These are phyloP conservation scores for Eustoma russellianum DNA, from an alignment of 257 asterid genomes.

Conservation along the genomic window DNA sequence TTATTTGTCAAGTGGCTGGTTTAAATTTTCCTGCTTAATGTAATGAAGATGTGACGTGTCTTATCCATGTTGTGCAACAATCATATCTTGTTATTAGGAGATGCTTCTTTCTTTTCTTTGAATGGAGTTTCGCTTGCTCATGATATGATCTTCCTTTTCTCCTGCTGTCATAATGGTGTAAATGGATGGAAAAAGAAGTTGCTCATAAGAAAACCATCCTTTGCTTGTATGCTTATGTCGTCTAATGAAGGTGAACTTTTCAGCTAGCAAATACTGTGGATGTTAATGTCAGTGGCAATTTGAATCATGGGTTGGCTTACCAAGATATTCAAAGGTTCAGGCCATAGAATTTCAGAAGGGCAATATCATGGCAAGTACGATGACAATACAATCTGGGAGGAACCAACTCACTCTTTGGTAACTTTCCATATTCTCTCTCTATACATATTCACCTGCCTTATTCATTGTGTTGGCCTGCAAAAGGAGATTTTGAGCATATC, in stretches of 20 bases:
- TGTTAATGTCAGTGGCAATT: slow-evolving; percentile 16
- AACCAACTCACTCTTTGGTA: slow-evolving; percentile 54
- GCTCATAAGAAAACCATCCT: not conserved
- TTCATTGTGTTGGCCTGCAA: not conserved
- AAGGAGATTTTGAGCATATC: not conserved
- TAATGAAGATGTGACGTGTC: no score
- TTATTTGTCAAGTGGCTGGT: no score
- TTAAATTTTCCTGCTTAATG: no score
- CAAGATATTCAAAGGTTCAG: slow-evolving; percentile 72
- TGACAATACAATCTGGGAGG: slow-evolving; percentile 54
- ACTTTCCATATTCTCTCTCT: slow-evolving; percentile 5
- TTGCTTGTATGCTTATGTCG: not conserved
- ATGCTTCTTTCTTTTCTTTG: no score
- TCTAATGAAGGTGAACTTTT: slow-evolving; percentile 2
- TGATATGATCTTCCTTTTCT: no score
- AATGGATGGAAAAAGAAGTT: not conserved
- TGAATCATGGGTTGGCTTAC: slow-evolving; percentile 70
- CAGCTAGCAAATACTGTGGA: slow-evolving; percentile 20
- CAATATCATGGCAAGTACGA: slow-evolving; percentile 66
- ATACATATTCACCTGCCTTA: not conserved
- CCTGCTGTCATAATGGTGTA: not conserved
- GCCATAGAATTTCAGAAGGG: slow-evolving; percentile 55
- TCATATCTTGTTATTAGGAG: no score
- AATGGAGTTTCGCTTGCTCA: no score
- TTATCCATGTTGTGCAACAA: no score